Evolutionary conservation across 306 rosid species (phyloP), one percentile per base, ranked within the genome.

Genomic region (Vicia villosa): DNA sequence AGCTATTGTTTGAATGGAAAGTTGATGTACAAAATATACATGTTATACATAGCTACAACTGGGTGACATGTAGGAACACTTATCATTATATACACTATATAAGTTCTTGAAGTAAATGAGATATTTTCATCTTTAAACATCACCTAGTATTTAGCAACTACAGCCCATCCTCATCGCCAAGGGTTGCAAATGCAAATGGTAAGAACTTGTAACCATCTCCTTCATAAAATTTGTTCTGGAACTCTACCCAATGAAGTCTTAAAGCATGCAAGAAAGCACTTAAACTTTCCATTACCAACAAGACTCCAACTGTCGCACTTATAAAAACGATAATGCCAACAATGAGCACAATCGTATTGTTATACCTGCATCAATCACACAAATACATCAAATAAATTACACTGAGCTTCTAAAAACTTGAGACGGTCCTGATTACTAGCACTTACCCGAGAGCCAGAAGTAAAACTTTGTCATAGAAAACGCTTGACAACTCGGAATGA

Each of bases 171-270:
- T 84, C 97, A 6, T 84, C 86, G 1, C 64, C 74, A 21, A 82
- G 75, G 37, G 78, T 68, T 6, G 84, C 32, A n/a, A 91, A 89
- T 60, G 96, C 81, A 80, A 81, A 91, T 3, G 99, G 99, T 26
- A 32, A 42, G 80, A 94, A 94, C 87, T 84, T 94, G 82, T 84
- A 87, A 40, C 97, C 99, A 58, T 91, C 95, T 74, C 97, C 99
- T 74, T 87, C 91, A 5, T 94, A 94, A 65, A 94, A 94, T 83
- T 91, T 94, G 86, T 91, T 91, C 72, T 91, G 99, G 66, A 91
- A 94, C 82, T 94, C 97, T 46, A 91, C 96, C 99, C 97, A 94
- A 77, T 91, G 99, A 83, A 91, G 99, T 26, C 97, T 93, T 80
- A 94, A 65, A 8, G 99, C 97, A 59, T 94, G 99, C 76, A 91